phyloP scores from a whole-genome alignment of 2,329 filamentous ascomycete genomes.

The Neurospora sp. region DNA sequence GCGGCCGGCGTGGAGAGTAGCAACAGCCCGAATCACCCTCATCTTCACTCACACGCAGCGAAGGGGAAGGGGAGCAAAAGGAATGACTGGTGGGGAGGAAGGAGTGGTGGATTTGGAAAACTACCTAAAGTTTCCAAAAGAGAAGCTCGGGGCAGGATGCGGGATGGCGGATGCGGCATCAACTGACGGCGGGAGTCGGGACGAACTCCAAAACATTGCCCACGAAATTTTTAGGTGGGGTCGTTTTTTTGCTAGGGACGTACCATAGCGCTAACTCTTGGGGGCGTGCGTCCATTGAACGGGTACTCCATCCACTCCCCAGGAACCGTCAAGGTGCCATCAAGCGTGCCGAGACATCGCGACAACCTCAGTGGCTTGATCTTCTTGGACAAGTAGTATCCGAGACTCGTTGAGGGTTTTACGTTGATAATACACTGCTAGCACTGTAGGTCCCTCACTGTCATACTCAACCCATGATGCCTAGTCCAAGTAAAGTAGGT shows the following conservation, averaged over 20 bases:
- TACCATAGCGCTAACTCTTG: neutral
- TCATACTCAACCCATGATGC: neutral
- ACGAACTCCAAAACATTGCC: neutral
- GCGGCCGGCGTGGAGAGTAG: conserved; percentile 28
- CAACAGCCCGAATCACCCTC: conserved; percentile 29
- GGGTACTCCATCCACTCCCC: neutral
- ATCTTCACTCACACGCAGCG: conserved; percentile 21
- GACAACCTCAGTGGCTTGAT: neutral
- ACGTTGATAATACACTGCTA: neutral
- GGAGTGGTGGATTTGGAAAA: neutral
- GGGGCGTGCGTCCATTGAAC: neutral
- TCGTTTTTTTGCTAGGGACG: neutral
- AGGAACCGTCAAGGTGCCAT: neutral
- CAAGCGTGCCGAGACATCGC: neutral
- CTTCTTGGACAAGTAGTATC: neutral
- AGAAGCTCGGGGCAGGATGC: neutral
- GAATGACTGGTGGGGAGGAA: conserved; percentile 11
- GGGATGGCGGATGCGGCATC: neutral
- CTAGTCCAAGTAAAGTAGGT: neutral
- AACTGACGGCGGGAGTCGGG: neutral
- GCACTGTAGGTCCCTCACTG: neutral
- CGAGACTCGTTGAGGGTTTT: neutral
- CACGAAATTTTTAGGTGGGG: neutral
- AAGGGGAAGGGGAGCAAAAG: conserved; percentile 13
- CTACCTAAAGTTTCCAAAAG: neutral